Percentiles rank a stretch among this genome's conserved stretches.
phyloP scores from a whole-genome alignment of 148 eudicot genomes.

The Rhododendron simsii region DNA sequence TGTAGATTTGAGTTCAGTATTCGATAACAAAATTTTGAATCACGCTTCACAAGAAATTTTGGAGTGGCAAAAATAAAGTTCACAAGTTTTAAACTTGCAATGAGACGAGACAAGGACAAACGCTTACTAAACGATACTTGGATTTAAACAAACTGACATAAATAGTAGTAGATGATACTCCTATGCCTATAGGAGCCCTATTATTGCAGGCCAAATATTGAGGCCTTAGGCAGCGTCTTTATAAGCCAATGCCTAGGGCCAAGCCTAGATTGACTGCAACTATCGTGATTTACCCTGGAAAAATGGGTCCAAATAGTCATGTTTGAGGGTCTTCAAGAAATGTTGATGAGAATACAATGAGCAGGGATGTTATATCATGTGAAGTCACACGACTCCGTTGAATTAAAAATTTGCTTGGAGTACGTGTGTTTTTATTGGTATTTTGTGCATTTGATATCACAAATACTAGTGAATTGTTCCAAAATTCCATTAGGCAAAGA shows the following conservation, averaged over 20 bases:
- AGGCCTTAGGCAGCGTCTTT: neutral
- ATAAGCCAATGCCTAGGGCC: neutral
- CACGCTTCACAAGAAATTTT: too few species aligned
- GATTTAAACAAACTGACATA: neutral
- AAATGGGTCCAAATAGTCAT: neutral
- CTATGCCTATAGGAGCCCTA: neutral
- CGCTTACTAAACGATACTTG: neutral
- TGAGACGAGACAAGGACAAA: neutral
- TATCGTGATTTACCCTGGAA: neutral
- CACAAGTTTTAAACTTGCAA: neutral
- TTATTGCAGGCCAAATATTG: too few species aligned
- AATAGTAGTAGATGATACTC: too few species aligned
- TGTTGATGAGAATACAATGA: neutral
- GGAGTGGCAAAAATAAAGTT: neutral
- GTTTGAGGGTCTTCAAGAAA: neutral
- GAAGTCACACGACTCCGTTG: neutral
- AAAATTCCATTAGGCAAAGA: too few species aligned
- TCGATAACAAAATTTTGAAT: too few species aligned
- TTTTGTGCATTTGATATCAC: neutral
- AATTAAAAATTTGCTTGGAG: too few species aligned
- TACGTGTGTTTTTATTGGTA: too few species aligned
- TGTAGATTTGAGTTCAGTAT: too few species aligned
- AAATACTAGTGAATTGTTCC: neutral
- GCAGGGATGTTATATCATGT: neutral
- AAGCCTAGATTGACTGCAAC: neutral